Conservation (phyloP, 2,329 filamentous ascomycete species). For the Elsinoe arachidis region DNA sequence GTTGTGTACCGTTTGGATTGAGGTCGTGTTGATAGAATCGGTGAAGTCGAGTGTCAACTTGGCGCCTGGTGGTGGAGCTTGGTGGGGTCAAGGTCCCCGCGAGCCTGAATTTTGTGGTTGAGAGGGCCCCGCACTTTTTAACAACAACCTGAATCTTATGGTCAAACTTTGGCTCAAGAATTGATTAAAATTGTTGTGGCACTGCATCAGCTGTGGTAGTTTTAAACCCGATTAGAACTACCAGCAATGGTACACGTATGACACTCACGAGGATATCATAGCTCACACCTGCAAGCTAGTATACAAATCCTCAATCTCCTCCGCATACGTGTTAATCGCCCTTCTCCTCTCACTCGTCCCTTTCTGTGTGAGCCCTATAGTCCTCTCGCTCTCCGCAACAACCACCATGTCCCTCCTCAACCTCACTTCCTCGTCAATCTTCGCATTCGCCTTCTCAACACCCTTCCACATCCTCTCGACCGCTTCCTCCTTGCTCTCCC, state of each 20-base stretch:
- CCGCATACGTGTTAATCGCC: conserved; percentile 15
- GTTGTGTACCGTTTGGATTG: no score
- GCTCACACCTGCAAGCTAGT: background rate
- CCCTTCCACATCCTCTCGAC: conserved; percentile 14
- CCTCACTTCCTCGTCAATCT: conserved; percentile 14
- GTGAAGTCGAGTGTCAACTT: no score
- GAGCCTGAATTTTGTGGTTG: no score
- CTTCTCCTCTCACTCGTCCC: conserved; percentile 14
- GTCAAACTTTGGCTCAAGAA: no score
- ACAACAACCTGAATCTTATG: no score
- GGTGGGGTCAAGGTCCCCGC: no score
- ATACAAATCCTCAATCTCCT: conserved; percentile 10
- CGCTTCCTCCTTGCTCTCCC: background rate
- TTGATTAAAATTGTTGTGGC: background rate
- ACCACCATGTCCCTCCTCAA: conserved; percentile 15
- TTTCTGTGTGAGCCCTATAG: conserved; percentile 15
- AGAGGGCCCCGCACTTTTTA: no score
- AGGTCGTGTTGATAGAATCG: no score
- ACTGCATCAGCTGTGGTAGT: background rate
- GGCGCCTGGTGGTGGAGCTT: no score
- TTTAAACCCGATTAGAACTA: background rate
- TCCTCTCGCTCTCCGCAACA: conserved; percentile 13
- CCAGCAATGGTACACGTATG: no score
- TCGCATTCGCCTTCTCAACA: conserved; percentile 15
- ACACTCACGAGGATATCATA: background rate